Base-by-base conservation (phyloP, 225 moss, liverwort and hornwort species). In the Ulota crispa region DNA sequence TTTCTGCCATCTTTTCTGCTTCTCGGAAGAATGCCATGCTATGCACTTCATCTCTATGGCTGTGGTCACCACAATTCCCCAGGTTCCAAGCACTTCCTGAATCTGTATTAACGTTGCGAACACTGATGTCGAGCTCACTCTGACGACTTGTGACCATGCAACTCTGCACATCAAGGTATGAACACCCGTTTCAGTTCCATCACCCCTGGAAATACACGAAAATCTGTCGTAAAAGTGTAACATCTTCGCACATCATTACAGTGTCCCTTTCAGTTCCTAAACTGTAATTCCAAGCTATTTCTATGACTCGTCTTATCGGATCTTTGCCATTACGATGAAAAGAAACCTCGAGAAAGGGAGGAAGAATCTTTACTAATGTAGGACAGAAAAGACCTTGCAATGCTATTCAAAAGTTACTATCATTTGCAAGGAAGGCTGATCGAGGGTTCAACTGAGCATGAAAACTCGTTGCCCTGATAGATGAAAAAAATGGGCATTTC, bases 41-140 rank as follows among this genome's bases (percentile, higher is more conserved):
- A 23, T 19, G 55, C 2, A 21, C 41, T 28, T 41, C 68, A 75
- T 81, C 70, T 57, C 8, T 59, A 37, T 57, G 64, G 42, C 39
- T 24, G 26, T 6, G 34, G 65, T 80, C 39, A 50, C 53, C 30
- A 37, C 8, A 41, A n/a, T 66, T 60, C 36, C 26, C 28, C 28
- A 36, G 34, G 21, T 81, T 72, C 79, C 82, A 75, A 53, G 42
- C 20, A 26, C 12, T 75, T 87, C 73, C 65, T 64, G 71, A 52
- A 45, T 65, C 84, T 68, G 52, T 68, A 43, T 56, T 60, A 7
- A 76, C 34, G 76, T 66, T 72, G 14, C 34, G 6, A 34, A 85
- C 42, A 66, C 41, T 41, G 4, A 36, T 67, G 8, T 43, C 28
- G 55, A 61, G 30, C 24, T 75, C 75, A 23, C 23, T 75, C 57